These are phyloP conservation scores for Colletotrichum cuscutae DNA, from an alignment of 2,329 filamentous ascomycete genomes.

Conservation along the genomic window DNA sequence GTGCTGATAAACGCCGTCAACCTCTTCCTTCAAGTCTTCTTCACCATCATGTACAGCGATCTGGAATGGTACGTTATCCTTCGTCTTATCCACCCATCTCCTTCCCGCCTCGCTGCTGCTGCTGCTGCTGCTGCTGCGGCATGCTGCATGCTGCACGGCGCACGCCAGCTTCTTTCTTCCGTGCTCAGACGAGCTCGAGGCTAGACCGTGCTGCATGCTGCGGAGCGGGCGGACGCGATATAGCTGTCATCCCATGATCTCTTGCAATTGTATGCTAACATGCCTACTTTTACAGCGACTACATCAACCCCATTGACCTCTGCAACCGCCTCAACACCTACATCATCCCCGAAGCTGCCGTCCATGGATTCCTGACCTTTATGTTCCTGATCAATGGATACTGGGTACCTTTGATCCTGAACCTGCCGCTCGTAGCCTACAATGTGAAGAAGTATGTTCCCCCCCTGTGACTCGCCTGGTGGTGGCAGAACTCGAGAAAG, in stretches of 20 bases:
- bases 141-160: not conserved
- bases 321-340: slow-evolving; percentile 99
- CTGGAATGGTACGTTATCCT: slow-evolving; percentile 87
- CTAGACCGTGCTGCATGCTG: not conserved
- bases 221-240: not conserved
- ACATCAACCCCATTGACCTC: slow-evolving; percentile 99
- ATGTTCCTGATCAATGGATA: slow-evolving; percentile 99
- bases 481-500: not conserved
- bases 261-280: slow-evolving; percentile 42
- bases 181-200: slow-evolving; percentile 5
- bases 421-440: slow-evolving; percentile 90
- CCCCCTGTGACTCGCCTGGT: not conserved
- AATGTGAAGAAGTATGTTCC: slow-evolving; percentile 94
- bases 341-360: slow-evolving; percentile 97
- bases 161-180: not conserved
- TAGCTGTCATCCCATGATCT: not conserved
- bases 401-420: slow-evolving; percentile 93
- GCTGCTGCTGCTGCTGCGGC: not conserved
- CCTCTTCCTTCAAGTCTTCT: slow-evolving; percentile 99
- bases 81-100: not conserved
- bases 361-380: slow-evolving; percentile 95
- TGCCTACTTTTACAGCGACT: slow-evolving; percentile 73
- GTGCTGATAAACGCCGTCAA: slow-evolving; percentile 99
- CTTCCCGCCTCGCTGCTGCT: too few species aligned
- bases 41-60: slow-evolving; percentile 99